Conservation (phyloP, 345 rosid species). For the Adansonia digitata region DNA sequence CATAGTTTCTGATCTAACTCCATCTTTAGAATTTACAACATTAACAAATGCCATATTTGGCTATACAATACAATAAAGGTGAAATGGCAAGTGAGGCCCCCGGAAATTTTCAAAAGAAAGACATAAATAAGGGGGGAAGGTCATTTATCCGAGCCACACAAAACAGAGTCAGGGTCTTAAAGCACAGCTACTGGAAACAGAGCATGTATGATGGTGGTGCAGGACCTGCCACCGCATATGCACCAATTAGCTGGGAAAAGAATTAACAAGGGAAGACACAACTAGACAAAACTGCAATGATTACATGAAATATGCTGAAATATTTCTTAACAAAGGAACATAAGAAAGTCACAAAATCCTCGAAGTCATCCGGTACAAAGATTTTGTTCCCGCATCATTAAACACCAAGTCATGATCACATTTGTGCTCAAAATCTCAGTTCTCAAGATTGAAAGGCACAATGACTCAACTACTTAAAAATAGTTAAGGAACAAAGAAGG, state of each 20-base stretch:
- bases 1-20: constrained; percentile 68
- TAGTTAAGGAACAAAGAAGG: not conserved
- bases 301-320: not conserved
- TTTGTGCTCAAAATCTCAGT: not conserved
- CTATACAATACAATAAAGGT: constrained; percentile 29
- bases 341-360: not conserved
- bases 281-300: constrained; percentile 7
- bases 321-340: not conserved
- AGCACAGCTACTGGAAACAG: constrained; percentile 49
- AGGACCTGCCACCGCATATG: constrained; percentile 71
- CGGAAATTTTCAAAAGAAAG: not conserved
- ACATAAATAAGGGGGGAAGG: constrained; percentile 4
- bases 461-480: constrained; percentile 5
- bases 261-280: constrained; percentile 13
- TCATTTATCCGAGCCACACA: constrained; percentile 29
- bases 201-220: constrained; percentile 52
- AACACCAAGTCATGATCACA: not conserved
- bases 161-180: constrained; percentile 35
- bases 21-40: constrained; percentile 40
- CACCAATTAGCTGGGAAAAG: constrained; percentile 27
- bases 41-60: constrained; percentile 36
- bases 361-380: not conserved
- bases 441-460: constrained; percentile 10
- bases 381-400: not conserved
- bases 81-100: constrained; percentile 19